Conservation (phyloP, 176 grass and related monocot species). For the Phoenix dactylifera region DNA sequence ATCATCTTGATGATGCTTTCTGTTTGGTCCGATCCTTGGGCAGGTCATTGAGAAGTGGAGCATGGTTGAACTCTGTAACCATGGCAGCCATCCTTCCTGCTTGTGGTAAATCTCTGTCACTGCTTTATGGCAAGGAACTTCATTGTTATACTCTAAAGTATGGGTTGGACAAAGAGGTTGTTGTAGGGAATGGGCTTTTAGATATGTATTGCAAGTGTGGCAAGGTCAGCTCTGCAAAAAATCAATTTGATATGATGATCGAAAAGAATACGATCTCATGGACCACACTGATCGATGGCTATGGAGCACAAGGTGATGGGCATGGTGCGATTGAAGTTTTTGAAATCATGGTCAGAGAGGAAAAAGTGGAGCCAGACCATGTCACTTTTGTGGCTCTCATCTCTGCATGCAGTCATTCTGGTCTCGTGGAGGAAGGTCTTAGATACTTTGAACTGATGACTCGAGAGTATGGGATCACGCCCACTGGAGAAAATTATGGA, state of each 20-base stretch:
- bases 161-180: conserved; percentile 13
- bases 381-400: conserved; percentile 26
- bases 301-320: conserved; percentile 24
- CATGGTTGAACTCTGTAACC: conserved; percentile 18
- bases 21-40: conserved; percentile 16
- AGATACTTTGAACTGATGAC: conserved; percentile 23
- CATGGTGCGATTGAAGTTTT: conserved; percentile 19
- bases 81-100: conserved; percentile 20
- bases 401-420: conserved; percentile 37
- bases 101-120: conserved; percentile 9
- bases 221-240: conserved; percentile 6
- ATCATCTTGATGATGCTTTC: conserved; percentile 9
- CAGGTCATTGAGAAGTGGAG: neutral
- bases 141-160: conserved; percentile 29
- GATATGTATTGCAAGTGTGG: conserved; percentile 30
- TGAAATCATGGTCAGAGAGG: conserved; percentile 16
- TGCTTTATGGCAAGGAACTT: conserved; percentile 24
- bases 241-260: conserved; percentile 22
- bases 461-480: conserved; percentile 16
- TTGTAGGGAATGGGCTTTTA: conserved; percentile 26
- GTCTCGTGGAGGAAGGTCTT: conserved; percentile 22
- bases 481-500: conserved; percentile 29
- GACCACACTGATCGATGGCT: conserved; percentile 28
- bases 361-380: conserved; percentile 15
- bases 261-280: conserved; percentile 18